Evolutionary conservation across 2,329 filamentous ascomycete genomes (phyloP).

Genomic region (Ceratocystis harringtonii): DNA sequence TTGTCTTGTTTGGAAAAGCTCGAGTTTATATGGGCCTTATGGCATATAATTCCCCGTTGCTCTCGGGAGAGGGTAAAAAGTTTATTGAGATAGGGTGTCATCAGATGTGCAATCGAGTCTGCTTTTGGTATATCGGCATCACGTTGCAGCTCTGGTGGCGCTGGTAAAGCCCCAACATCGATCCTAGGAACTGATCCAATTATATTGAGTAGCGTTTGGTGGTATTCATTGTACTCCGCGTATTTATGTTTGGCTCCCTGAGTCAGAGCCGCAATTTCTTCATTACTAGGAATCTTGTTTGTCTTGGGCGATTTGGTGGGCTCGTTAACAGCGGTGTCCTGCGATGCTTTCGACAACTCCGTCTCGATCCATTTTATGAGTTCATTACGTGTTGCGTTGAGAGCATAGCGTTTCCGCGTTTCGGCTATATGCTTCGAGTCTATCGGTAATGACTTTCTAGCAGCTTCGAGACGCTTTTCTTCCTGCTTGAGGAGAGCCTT

Average conservation of each 20-base stretch:
- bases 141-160: neutral
- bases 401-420: conserved; percentile 34
- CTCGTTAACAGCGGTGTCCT: neutral
- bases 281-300: conserved; percentile 10
- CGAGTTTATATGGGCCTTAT: conserved; percentile 42
- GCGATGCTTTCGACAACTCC: conserved; percentile 30
- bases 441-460: conserved; percentile 28
- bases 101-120: conserved; percentile 28
- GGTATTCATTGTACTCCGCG: conserved; percentile 34
- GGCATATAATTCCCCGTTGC: conserved; percentile 41
- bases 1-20: conserved; percentile 36
- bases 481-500: conserved; percentile 43
- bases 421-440: conserved; percentile 21
- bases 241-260: conserved; percentile 39
- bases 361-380: conserved; percentile 51
- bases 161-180: conserved; percentile 11
- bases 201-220: conserved; percentile 29
- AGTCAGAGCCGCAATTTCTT: conserved; percentile 18
- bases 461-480: conserved; percentile 37
- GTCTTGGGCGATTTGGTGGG: conserved; percentile 9
- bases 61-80: conserved; percentile 38
- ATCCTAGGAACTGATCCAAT: conserved; percentile 10
- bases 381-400: conserved; percentile 41
- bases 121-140: conserved; percentile 16
- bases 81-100: conserved; percentile 41